Percentiles rank a stretch among this genome's conserved stretches.
These are phyloP conservation scores for Phytophthora agathidicida DNA, from an alignment of 352 stramenopile species.

Conservation along the genomic window DNA sequence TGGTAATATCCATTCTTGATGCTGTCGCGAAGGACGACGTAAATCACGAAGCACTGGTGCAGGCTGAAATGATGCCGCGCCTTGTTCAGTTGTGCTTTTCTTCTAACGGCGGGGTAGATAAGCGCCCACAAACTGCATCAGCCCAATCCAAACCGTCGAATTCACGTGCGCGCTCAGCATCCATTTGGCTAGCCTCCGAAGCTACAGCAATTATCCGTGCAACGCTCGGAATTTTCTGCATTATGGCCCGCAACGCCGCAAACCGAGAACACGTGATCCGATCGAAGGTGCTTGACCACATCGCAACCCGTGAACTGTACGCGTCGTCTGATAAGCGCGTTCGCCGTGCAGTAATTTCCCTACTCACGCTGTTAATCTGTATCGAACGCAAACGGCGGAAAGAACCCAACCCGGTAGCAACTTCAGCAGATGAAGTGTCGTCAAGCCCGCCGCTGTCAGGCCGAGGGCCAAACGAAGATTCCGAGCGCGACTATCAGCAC, in stretches of 20 bases:
- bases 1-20: conserved; percentile 70
- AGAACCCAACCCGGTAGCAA: background rate
- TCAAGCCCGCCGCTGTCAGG: background rate
- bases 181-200: conserved; percentile 24
- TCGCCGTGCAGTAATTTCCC: conserved; percentile 56
- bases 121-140: conserved; percentile 24
- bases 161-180: conserved; percentile 12
- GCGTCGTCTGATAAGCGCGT: conserved; percentile 68
- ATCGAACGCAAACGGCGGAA: conserved; percentile 48
- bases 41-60: conserved; percentile 60
- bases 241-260: conserved; percentile 57
- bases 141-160: conserved; percentile 1
- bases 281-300: conserved; percentile 68
- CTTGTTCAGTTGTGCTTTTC: conserved; percentile 65
- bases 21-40: conserved; percentile 48
- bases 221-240: conserved; percentile 61
- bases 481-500: conserved; percentile 62
- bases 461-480: background rate
- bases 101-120: conserved; percentile 1
- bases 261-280: conserved; percentile 70
- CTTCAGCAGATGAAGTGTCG: background rate
- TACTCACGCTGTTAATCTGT: conserved; percentile 67
- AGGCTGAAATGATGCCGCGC: conserved; percentile 47
- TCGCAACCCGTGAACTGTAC: conserved; percentile 56
- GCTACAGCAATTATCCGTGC: conserved; percentile 38